phyloP scores from a whole-genome alignment of 306 rosid species.

The Dicorynia guianensis region DNA sequence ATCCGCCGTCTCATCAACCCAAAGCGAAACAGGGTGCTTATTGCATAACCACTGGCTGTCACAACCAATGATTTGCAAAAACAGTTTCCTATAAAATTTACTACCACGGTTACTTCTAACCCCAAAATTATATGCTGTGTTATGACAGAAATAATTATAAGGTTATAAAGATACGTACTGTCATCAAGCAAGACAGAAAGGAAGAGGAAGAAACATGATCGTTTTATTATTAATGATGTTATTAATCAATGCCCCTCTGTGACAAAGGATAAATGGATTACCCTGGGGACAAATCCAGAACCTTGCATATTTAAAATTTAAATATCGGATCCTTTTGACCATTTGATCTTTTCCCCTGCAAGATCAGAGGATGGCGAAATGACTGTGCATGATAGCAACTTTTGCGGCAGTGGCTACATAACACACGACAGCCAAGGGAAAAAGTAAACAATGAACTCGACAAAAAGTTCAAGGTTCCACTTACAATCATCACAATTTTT shows the following conservation, averaged over 20 bases:
- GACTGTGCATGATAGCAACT: slow-evolving; percentile 32
- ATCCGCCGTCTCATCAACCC: too few species aligned
- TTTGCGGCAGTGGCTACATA: slow-evolving; percentile 29
- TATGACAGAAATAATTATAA: slow-evolving; percentile 4
- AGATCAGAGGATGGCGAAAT: not conserved
- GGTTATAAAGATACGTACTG: not conserved
- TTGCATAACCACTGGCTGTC: too few species aligned
- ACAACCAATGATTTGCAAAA: too few species aligned
- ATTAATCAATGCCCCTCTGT: slow-evolving; percentile 21
- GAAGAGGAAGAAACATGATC: not conserved
- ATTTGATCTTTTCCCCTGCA: slow-evolving; percentile 1
- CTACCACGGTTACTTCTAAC: too few species aligned
- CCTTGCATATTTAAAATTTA: slow-evolving; percentile 31
- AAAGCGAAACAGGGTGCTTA: too few species aligned
- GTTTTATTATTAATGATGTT: not conserved
- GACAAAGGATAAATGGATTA: slow-evolving; percentile 14
- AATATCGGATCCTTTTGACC: not conserved
- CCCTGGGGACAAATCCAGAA: slow-evolving; percentile 21
- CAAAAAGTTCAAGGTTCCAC: not conserved
- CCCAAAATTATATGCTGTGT: not conserved
- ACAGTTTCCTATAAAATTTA: too few species aligned
- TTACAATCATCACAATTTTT: not conserved
- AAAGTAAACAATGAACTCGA: slow-evolving; percentile 7
- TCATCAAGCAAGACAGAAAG: not conserved
- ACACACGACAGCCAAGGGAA: not conserved